Evolutionary conservation across 768 basidiomycete genomes (phyloP), one percentile per base, ranked within the genome.

Genomic region (Boletus subcaerulescens): DNA sequence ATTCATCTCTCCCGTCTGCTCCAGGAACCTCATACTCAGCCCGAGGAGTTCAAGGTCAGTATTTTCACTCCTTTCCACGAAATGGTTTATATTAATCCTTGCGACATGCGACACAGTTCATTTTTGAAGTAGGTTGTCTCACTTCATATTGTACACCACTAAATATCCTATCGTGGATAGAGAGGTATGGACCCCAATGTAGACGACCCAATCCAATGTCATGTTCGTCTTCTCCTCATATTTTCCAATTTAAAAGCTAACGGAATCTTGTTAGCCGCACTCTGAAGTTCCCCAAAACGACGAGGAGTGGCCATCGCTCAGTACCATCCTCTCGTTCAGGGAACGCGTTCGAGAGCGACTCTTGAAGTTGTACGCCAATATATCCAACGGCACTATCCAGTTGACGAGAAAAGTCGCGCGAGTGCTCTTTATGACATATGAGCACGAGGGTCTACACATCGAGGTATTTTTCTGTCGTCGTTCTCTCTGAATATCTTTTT

Each of bases 121-220:
- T 91, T 20, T 93, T 92, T 53, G 90, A 91, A 74, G 88, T 87
- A 63, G 13, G 68, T 53, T 60, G 55, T 26, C 24, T 24, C 24
- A 7, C n/a, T 38, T 10, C 33, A 26, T 38, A 35, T 8, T 40
- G 35, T 33, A 31, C 36, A 18, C 8, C 17, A 43, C 51, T 60
- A 17, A 64, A 46, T 45, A 45, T 55, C 39, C 41, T 39, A 22
- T 26, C 44, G 50, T 60, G 63, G 17, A 70, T 68, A 95, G 86
- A 84, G 97, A 36, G 97, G 97, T 9, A 96, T 99, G 62, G 97
- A 98, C 60, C 97, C 97, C 0, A 84, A 87, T 62, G 93, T 98
- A 24, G 90, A 97, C 56, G 91, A 97, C 63, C 92, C 93, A 0
- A 84, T 81, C 5, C 74, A 86, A 67, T 91, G 90, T 58, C 93